Conservation (phyloP, 345 rosid species). For the Heritiera littoralis region DNA sequence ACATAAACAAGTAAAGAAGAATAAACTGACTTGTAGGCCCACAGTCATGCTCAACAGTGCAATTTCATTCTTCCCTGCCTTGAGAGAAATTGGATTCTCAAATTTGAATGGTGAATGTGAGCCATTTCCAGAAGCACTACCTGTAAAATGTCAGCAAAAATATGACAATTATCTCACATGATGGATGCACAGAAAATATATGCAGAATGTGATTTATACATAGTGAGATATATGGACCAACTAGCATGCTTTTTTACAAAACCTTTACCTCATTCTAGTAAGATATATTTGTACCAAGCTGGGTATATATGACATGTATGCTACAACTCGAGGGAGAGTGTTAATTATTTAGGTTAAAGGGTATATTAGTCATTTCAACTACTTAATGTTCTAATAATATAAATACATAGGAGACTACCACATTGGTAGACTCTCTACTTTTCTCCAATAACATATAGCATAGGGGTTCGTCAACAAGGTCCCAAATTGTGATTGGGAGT, state of each 20-base stretch:
- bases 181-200: neutral
- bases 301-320: too few relatives aligned
- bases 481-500: neutral
- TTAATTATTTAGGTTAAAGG: too few relatives aligned
- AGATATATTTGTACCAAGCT: too few relatives aligned
- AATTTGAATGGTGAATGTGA: constrained; percentile 58
- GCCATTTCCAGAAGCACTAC: constrained; percentile 80
- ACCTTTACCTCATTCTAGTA: too few relatives aligned
- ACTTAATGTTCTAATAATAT: too few relatives aligned
- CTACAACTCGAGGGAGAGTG: too few relatives aligned
- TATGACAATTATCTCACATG: neutral
- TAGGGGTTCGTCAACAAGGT: neutral
- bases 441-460: neutral
- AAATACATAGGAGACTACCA: too few relatives aligned
- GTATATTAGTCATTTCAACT: too few relatives aligned
- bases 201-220: too few relatives aligned
- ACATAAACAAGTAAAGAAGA: constrained; percentile 4
- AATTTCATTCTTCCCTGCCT: constrained; percentile 74
- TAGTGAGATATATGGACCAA: too few relatives aligned
- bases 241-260: too few relatives aligned
- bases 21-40: constrained; percentile 70
- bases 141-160: constrained; percentile 34
- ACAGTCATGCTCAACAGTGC: constrained; percentile 84
- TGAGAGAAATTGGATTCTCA: constrained; percentile 60
- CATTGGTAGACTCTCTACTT: too few relatives aligned